These are phyloP conservation scores for Annona squamosa DNA, from an alignment of 164 flowering plant species.

Conservation along the genomic window DNA sequence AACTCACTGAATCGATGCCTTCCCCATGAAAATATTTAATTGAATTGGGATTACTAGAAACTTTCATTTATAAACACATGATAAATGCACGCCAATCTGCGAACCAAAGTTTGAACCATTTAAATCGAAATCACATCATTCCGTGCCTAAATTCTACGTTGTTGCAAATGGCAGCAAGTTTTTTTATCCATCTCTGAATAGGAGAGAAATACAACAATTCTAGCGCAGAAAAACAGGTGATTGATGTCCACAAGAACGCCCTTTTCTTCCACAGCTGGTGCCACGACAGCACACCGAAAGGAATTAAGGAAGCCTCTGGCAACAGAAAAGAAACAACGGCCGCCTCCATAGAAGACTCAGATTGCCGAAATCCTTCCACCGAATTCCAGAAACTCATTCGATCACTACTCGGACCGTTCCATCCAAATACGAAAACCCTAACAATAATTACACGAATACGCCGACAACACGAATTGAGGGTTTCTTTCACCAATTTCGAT, in stretches of 20 bases:
- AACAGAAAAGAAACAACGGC: not conserved
- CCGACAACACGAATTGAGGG: not conserved
- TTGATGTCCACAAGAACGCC: not conserved
- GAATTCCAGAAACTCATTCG: not conserved
- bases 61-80: no score
- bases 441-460: not conserved
- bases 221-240: no score
- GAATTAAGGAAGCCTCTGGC: not conserved
- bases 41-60: no score
- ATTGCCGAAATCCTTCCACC: not conserved
- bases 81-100: no score
- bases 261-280: not conserved
- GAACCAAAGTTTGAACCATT: no score
- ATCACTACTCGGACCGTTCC: not conserved
- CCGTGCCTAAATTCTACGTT: no score
- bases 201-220: no score
- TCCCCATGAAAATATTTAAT: no score
- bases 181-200: no score
- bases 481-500: not conserved
- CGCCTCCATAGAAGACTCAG: not conserved
- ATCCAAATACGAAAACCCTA: not conserved
- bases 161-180: no score
- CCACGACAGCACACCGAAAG: not conserved
- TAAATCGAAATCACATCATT: no score
- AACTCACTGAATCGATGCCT: no score